Conservation (phyloP, 2,329 filamentous ascomycete species). For the Xylaria arbuscula region DNA sequence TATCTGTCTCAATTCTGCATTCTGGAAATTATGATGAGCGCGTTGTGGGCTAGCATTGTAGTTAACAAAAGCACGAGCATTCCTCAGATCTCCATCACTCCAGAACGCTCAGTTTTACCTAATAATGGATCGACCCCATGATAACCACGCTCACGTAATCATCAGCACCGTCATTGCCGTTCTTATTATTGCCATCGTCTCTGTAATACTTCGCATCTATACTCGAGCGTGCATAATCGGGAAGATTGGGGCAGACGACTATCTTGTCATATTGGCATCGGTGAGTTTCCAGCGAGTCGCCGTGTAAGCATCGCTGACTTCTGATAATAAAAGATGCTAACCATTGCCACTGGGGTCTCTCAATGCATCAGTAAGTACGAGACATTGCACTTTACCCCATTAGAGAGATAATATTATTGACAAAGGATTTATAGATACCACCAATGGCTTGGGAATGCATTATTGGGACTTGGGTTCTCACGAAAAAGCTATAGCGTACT, state of each 20-base stretch:
- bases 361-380: background rate
- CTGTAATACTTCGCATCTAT: background rate
- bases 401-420: background rate
- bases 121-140: background rate
- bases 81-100: background rate
- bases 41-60: background rate
- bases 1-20: background rate
- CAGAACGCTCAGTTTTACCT: background rate
- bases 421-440: background rate
- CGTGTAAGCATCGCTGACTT: slow-evolving; percentile 47
- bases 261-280: background rate
- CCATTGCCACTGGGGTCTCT: background rate
- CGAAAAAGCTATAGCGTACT: background rate
- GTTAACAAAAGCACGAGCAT: background rate
- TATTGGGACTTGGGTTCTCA: background rate
- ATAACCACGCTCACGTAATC: background rate
- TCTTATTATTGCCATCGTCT: background rate
- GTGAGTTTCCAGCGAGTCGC: slow-evolving; percentile 49
- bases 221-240: background rate
- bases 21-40: too few relatives aligned
- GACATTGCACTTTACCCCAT: background rate
- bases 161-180: background rate
- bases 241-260: background rate
- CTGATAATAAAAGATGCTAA: slow-evolving; percentile 42
- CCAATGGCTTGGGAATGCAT: background rate